Percentiles rank a stretch among this genome's conserved stretches.
phyloP scores from a whole-genome alignment of 768 basidiomycete species.

The Wakefieldia striispora region DNA sequence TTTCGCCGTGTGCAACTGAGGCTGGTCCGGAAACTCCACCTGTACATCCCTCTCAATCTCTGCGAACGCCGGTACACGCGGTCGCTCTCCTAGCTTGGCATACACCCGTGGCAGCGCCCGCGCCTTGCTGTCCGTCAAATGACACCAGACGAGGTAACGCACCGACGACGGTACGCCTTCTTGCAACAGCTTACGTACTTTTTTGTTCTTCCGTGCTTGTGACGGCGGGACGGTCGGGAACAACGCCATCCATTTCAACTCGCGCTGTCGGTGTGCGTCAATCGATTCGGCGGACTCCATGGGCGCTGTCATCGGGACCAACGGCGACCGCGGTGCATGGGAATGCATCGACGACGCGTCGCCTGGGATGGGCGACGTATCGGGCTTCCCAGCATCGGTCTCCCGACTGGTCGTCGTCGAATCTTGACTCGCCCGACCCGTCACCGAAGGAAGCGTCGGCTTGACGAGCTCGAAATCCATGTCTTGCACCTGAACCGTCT shows the following conservation, averaged over 20 bases:
- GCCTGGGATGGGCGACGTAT: slow-evolving; percentile 26
- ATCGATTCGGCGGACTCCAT: slow-evolving; percentile 28
- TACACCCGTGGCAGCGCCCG: slow-evolving; percentile 70
- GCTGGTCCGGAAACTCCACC: slow-evolving; percentile 53
- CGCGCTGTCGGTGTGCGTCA: slow-evolving; percentile 71
- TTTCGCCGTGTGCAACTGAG: slow-evolving; percentile 54
- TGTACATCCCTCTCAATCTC: slow-evolving; percentile 62
- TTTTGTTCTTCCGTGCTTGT: slow-evolving; percentile 75
- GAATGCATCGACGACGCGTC: slow-evolving; percentile 46
- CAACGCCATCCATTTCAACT: slow-evolving; percentile 71
- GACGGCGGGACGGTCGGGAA: slow-evolving; percentile 56
- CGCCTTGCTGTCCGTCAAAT: slow-evolving; percentile 74
- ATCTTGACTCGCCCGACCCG: slow-evolving; percentile 53
- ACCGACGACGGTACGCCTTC: slow-evolving; percentile 85
- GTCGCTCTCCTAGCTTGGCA: slow-evolving; percentile 55
- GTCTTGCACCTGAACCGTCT: slow-evolving; percentile 73
- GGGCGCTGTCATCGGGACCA: slow-evolving; percentile 9
- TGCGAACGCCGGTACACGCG: slow-evolving; percentile 43
- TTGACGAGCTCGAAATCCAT: slow-evolving; percentile 79
- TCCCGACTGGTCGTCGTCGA: slow-evolving; percentile 38
- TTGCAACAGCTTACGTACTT: slow-evolving; percentile 66
- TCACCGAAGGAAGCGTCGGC: slow-evolving; percentile 48
- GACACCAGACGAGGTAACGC: slow-evolving; percentile 81
- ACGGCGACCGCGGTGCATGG: slow-evolving; percentile 24
- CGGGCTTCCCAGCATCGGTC: slow-evolving; percentile 11